phyloP scores from a whole-genome alignment of 305 asterid species.

The Solanum hybrid region DNA sequence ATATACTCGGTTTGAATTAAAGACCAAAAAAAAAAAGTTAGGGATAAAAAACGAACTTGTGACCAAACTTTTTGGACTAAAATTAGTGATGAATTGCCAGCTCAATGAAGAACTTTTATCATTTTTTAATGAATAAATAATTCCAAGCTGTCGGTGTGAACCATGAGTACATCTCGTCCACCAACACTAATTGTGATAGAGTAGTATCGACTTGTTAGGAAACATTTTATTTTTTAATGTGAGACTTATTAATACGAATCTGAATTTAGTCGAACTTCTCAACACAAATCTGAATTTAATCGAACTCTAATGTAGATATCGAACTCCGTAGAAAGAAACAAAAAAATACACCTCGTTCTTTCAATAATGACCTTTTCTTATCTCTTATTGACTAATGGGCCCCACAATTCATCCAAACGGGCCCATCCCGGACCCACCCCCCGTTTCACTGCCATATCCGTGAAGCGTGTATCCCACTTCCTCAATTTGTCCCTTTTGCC shows the following conservation, averaged over 20 bases:
- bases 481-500: neutral
- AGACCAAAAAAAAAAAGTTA: neutral
- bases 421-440: neutral
- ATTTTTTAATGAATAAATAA: neutral
- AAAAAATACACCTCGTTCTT: neutral
- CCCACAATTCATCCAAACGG: neutral
- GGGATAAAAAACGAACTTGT: neutral
- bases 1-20: neutral
- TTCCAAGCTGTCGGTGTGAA: neutral
- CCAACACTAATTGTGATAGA: too few relatives aligned
- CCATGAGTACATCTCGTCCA: neutral
- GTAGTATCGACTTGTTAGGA: too few relatives aligned
- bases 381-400: neutral
- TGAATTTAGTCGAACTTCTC: too few relatives aligned
- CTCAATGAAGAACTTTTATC: neutral
- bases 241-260: rapidly evolving
- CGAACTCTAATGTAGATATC: too few relatives aligned
- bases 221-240: rapidly evolving
- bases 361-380: neutral
- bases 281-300: too few relatives aligned
- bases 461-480: neutral
- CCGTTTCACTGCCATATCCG: neutral
- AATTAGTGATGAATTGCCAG: neutral
- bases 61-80: neutral
- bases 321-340: too few relatives aligned